phyloP scores from a whole-genome alignment of 257 asterid species.

The Salvia hispanica region DNA sequence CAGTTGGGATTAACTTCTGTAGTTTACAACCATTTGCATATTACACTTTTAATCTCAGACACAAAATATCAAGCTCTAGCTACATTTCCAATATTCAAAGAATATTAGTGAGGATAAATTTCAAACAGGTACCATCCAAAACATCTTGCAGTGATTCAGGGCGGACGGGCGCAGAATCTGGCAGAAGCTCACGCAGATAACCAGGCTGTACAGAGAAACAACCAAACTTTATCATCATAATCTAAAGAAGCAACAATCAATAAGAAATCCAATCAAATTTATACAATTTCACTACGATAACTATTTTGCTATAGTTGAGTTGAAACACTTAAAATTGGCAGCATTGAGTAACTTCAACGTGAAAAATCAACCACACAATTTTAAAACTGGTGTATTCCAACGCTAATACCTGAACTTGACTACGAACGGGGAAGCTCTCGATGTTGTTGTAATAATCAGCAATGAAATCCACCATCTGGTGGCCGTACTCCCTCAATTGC shows the following conservation, averaged over 20 bases:
- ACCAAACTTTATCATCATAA: conserved; percentile 3
- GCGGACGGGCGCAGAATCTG: conserved; percentile 75
- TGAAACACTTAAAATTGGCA: neutral
- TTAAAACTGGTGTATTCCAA: neutral
- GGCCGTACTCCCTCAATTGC: conserved; percentile 80
- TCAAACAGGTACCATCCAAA: conserved; percentile 58
- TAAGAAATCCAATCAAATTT: neutral
- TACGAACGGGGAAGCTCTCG: conserved; percentile 80
- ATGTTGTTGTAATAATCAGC: conserved; percentile 91
- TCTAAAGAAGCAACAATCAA: neutral
- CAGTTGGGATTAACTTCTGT: neutral
- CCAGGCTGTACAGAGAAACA: conserved; percentile 67
- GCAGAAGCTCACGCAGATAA: conserved; percentile 79
- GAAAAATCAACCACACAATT: neutral
- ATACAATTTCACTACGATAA: too few relatives aligned
- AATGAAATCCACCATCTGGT: conserved; percentile 92
- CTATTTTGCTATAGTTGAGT: neutral
- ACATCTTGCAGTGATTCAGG: conserved; percentile 79
- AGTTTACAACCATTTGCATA: neutral
- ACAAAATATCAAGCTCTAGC: neutral
- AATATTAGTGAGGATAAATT: neutral
- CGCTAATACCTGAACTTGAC: conserved; percentile 83
- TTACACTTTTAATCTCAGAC: neutral
- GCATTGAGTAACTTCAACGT: neutral
- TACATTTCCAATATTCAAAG: neutral